These are phyloP conservation scores for Solanum aculeatissimum DNA, from an alignment of 305 asterid genomes.

Conservation along the genomic window DNA sequence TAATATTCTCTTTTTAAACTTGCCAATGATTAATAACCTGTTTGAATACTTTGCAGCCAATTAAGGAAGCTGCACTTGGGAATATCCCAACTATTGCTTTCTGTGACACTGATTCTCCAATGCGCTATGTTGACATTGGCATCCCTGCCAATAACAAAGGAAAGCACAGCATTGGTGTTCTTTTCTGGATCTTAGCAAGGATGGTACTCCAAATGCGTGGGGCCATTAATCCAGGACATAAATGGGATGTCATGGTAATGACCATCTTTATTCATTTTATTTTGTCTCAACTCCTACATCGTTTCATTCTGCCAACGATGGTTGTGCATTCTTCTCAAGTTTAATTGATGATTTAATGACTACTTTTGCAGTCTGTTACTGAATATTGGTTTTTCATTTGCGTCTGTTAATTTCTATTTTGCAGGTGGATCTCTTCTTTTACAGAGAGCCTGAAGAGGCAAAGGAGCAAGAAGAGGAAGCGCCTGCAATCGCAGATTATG, in stretches of 20 bases:
- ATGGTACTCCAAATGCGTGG: slow-evolving; percentile 53
- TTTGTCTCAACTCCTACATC: background rate
- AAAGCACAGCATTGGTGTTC: slow-evolving; percentile 43
- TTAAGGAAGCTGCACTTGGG: slow-evolving; percentile 36
- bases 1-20: background rate
- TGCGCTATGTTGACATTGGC: slow-evolving; percentile 46
- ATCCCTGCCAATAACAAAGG: slow-evolving; percentile 52
- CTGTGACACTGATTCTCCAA: slow-evolving; percentile 44
- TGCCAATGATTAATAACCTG: background rate
- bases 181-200: slow-evolving; percentile 45
- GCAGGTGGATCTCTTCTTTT: slow-evolving; percentile 46
- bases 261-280: background rate
- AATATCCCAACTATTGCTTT: slow-evolving; percentile 50
- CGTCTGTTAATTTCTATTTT: background rate
- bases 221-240: slow-evolving; percentile 29
- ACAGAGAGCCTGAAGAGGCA: slow-evolving; percentile 48
- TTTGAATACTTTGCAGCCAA: slow-evolving; percentile 25
- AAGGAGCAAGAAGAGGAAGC: slow-evolving; percentile 40
- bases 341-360: background rate
- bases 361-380: background rate
- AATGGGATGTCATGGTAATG: slow-evolving; percentile 42
- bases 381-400: background rate
- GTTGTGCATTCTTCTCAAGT: background rate
- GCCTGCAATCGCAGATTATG: slow-evolving; percentile 14
- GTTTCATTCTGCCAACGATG: background rate